phyloP scores from a whole-genome alignment of 2,329 filamentous ascomycete genomes.

The Ophiocordyceps sinensis region DNA sequence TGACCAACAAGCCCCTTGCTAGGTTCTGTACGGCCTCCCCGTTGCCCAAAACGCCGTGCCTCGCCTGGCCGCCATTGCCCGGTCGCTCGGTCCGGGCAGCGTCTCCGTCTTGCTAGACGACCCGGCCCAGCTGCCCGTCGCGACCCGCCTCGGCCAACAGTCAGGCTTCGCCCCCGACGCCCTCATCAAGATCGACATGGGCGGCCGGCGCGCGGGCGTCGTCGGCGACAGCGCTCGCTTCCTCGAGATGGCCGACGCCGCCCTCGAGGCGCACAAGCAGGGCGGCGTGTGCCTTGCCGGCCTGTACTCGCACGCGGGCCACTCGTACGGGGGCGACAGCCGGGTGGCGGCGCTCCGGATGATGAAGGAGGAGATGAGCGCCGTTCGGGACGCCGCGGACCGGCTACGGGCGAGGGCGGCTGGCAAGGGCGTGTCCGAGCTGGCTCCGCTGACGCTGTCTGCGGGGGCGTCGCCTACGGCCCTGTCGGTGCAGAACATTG shows the following conservation, averaged over 20 bases:
- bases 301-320: conserved; percentile 59
- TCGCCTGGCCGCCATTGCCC: conserved; percentile 43
- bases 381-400: conserved; percentile 12
- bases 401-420: conserved; percentile 6
- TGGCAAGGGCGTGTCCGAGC: not conserved
- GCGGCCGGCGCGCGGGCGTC: conserved; percentile 57
- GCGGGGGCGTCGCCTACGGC: conserved; percentile 68
- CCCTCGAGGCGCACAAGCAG: conserved; percentile 10
- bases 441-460: conserved; percentile 31
- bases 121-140: conserved; percentile 37
- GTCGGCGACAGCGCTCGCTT: conserved; percentile 32
- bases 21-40: conserved; percentile 61
- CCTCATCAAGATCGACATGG: conserved; percentile 64
- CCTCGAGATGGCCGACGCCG: conserved; percentile 27
- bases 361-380: conserved; percentile 15
- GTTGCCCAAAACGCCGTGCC: conserved; percentile 44
- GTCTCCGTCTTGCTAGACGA: conserved; percentile 60
- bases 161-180: conserved; percentile 36
- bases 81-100: conserved; percentile 36
- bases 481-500: conserved; percentile 12
- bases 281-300: conserved; percentile 36
- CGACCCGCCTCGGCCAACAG: conserved; percentile 25
- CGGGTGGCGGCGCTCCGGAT: conserved; percentile 15
- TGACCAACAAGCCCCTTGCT: not conserved
- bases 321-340: conserved; percentile 44